Base-by-base conservation (phyloP, 2,329 filamentous ascomycete genomes). In the Venturia nashicola region DNA sequence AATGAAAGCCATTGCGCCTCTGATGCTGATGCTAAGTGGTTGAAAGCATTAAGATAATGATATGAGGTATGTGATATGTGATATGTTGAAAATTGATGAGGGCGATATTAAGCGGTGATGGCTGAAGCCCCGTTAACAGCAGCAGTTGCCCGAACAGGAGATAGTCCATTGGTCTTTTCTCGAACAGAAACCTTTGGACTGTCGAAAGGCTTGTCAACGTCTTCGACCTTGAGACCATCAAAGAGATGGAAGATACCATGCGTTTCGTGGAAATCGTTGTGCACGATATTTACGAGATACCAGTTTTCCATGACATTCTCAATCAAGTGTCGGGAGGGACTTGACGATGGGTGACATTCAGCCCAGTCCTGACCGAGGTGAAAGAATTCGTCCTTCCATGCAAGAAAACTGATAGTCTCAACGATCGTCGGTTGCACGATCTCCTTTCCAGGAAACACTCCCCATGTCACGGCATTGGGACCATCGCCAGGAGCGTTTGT, bases 371-470 rank as follows among this genome's bases (percentile, higher is more conserved):
- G 83, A 63, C 94, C 94, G 11, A 99, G 83, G 66, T 90, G 86
- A 80, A 91, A 99, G 18, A 96, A 95, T 76, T 99, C 94, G 69
- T 99, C 94, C 77, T 96, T 96, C 94, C 94, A 99, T 2, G 94
- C 94, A 63, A 99, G 80, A 83, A 99, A 99, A 74, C 90, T 96
- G 74, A 99, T 88, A 20, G 90, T 95, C 78, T 99, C 94, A 62
- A 99, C 94, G 70, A 99, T 97, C n/a, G 94, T 99, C 16, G 94
- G 94, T 76, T 99, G 94, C n/a, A 99, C 92, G 72, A 99, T 97
- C 76, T 99, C 94, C 75, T 97, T 96, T 65, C 94, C 94, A 0
- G 94, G 93, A 79, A 97, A 99, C 42, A 99, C 95, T 76, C 94
- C 94, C 94, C 94, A 99, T 1, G 94, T 99, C 61, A 99, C 90